These are phyloP conservation scores for Ramularia endophylla DNA, from an alignment of 2,329 filamentous ascomycete genomes.

Conservation along the genomic window DNA sequence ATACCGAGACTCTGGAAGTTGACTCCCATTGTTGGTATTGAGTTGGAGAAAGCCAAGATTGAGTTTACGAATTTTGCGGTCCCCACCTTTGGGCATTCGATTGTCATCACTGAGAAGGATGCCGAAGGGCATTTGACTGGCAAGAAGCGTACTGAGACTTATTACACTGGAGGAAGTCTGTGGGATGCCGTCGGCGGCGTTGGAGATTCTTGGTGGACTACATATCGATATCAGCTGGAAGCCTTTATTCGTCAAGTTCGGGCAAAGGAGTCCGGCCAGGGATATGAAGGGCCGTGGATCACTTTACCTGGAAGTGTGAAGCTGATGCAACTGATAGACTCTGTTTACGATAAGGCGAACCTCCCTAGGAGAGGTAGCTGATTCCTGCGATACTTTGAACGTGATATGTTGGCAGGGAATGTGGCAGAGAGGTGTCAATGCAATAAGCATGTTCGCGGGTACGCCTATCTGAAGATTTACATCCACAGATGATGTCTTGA, in stretches of 20 bases:
- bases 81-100: slow-evolving; percentile 6
- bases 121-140: slow-evolving; percentile 1
- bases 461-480: too few relatives aligned
- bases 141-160: slow-evolving; percentile 6
- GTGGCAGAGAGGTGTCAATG: too few relatives aligned
- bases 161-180: slow-evolving; percentile 7
- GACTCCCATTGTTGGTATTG: slow-evolving; percentile 1
- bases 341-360: slow-evolving; percentile 30
- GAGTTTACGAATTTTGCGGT: slow-evolving; percentile 7
- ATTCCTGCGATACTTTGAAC: too few relatives aligned
- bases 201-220: slow-evolving; percentile 29
- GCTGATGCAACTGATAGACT: slow-evolving; percentile 34
- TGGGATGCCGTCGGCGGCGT: slow-evolving; percentile 7
- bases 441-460: too few relatives aligned
- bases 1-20: slow-evolving; percentile 6
- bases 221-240: slow-evolving; percentile 33
- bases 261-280: slow-evolving; percentile 21
- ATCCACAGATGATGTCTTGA: too few relatives aligned
- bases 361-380: slow-evolving; percentile 7
- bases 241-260: slow-evolving; percentile 32
- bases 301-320: slow-evolving; percentile 30
- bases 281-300: slow-evolving; percentile 21
- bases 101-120: slow-evolving; percentile 11
- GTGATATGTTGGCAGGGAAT: too few relatives aligned
- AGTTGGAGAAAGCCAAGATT: slow-evolving; percentile 11